A percentile compares a stretch with the other conserved stretches of the same genome.
phyloP scores from a whole-genome alignment of 192 early-diverging fungal genomes.

The Backusella psychrophila region DNA sequence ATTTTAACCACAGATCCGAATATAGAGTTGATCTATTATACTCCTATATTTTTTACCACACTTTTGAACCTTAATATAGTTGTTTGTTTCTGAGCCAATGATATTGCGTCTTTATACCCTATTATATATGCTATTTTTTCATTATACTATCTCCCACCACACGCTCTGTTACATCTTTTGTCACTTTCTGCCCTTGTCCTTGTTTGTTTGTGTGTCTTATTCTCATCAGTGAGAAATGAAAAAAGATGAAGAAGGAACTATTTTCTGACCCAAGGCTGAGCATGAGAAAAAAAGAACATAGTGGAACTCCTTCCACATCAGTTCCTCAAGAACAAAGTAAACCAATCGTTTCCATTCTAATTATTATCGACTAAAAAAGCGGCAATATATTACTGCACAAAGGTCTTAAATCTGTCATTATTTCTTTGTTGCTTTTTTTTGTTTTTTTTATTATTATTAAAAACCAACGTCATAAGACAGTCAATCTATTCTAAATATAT shows the following conservation, averaged over 20 bases:
- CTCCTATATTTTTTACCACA: background rate
- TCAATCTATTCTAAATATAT: background rate
- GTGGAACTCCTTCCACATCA: background rate
- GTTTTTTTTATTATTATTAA: background rate
- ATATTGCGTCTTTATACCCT: background rate
- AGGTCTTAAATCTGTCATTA: background rate
- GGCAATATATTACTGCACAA: no score
- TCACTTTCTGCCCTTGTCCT: background rate
- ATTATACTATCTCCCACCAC: background rate
- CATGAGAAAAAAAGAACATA: background rate
- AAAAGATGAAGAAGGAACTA: background rate
- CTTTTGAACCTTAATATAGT: background rate
- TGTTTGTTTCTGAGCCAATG: background rate
- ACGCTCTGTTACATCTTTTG: background rate
- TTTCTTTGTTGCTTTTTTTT: no score
- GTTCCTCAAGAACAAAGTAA: background rate
- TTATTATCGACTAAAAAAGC: background rate
- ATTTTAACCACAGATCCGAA: slow-evolving; percentile 2
- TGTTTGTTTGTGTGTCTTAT: background rate
- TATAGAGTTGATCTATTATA: slow-evolving; percentile 6
- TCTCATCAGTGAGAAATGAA: background rate
- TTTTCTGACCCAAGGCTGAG: background rate
- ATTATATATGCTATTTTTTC: background rate
- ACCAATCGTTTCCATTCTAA: background rate
- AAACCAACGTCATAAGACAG: background rate